Evolutionary conservation across 2,329 filamentous ascomycete species (phyloP).

Genomic region (Pestalotiopsis sp.): DNA sequence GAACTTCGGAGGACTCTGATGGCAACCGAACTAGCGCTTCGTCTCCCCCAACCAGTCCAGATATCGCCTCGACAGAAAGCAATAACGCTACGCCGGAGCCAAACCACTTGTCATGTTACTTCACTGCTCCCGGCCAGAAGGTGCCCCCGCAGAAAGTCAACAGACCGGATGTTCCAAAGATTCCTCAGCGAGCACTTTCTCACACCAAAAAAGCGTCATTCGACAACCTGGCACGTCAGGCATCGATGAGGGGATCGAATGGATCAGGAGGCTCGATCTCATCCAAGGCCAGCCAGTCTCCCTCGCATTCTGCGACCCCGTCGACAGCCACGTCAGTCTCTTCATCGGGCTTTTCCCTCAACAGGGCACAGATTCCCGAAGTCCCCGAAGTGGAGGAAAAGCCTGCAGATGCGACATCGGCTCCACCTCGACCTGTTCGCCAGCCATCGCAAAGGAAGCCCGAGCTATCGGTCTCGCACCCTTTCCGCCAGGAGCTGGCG

Average conservation of each 20-base stretch:
- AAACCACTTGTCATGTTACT: constrained; percentile 71
- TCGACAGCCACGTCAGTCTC: constrained; percentile 54
- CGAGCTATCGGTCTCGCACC: constrained; percentile 43
- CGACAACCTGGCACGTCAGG: constrained; percentile 71
- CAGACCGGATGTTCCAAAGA: constrained; percentile 48
- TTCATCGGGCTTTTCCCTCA: constrained; percentile 32
- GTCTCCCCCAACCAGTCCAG: constrained; percentile 71
- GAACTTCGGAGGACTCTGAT: constrained; percentile 71
- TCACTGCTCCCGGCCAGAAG: constrained; percentile 56
- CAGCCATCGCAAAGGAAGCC: constrained; percentile 29
- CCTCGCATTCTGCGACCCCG: constrained; percentile 60
- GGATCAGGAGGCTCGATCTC: constrained; percentile 56
- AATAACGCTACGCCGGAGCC: constrained; percentile 59
- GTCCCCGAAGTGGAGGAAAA: constrained; percentile 33
- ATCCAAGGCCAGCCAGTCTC: constrained; percentile 58
- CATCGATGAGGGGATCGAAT: constrained; percentile 52
- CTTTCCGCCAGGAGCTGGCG: constrained; percentile 87
- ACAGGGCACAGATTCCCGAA: constrained; percentile 29
- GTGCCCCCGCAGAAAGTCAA: constrained; percentile 39
- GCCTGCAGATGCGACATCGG: constrained; percentile 31
- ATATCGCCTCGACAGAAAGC: constrained; percentile 60
- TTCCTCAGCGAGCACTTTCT: constrained; percentile 79
- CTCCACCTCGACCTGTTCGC: constrained; percentile 18
- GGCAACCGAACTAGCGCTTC: constrained; percentile 58
- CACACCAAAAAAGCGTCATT: constrained; percentile 86